These are phyloP conservation scores for Monosporozyma aerobia DNA, from an alignment of 805 yeast species.

Conservation along the genomic window DNA sequence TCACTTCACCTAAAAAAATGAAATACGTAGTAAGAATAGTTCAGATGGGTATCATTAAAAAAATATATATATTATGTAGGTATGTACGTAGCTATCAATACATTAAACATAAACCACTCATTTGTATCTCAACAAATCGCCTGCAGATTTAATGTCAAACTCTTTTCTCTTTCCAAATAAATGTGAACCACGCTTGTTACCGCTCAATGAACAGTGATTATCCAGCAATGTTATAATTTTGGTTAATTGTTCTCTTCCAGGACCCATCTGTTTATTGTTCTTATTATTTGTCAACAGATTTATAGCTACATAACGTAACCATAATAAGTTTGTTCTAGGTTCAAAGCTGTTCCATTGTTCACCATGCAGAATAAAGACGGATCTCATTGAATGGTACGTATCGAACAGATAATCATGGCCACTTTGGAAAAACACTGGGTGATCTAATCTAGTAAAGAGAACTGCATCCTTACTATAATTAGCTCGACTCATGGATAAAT, in stretches of 20 bases:
- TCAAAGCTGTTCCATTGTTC: slow-evolving; percentile 22
- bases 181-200: slow-evolving; percentile 3
- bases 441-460: slow-evolving; percentile 50
- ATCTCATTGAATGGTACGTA: slow-evolving; percentile 49
- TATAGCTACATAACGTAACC: slow-evolving; percentile 57
- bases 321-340: slow-evolving; percentile 44
- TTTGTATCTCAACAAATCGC: slow-evolving; percentile 18
- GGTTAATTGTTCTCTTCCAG: slow-evolving; percentile 15
- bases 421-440: slow-evolving; percentile 53
- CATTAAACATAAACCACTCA: background rate
- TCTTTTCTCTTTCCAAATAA: slow-evolving; percentile 14
- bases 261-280: slow-evolving; percentile 9
- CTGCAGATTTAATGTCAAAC: slow-evolving; percentile 13
- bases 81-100: background rate
- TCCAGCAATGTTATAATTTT: slow-evolving; percentile 9
- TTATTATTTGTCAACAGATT: slow-evolving; percentile 33
- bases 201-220: background rate
- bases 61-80: background rate
- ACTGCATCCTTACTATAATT: slow-evolving; percentile 11
- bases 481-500: slow-evolving; percentile 45
- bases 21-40: no score
- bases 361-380: slow-evolving; percentile 11
- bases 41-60: background rate
- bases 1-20: background rate
- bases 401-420: slow-evolving; percentile 55